phyloP scores from a whole-genome alignment of 2,329 filamentous ascomycete genomes.

The Verticillium nubilum region DNA sequence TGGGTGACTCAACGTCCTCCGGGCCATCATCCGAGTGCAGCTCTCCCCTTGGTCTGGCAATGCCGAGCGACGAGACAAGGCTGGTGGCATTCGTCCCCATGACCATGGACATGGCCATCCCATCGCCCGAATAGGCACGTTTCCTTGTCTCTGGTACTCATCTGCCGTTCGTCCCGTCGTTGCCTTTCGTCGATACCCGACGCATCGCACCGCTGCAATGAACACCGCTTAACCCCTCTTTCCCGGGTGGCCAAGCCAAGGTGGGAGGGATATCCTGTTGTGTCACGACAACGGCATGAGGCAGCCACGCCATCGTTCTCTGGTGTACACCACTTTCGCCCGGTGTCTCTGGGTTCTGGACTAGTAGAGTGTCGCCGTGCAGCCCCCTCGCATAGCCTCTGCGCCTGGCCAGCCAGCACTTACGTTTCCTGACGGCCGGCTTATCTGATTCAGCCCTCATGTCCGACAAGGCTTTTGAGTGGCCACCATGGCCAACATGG shows the following conservation, averaged over 20 bases:
- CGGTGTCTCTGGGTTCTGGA: background rate
- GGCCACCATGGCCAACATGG: background rate
- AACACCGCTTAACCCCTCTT: background rate
- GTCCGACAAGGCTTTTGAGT: background rate
- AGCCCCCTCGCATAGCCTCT: background rate
- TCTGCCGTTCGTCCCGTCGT: background rate
- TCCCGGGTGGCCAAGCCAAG: background rate
- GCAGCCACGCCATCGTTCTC: background rate
- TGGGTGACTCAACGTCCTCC: background rate
- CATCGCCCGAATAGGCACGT: background rate
- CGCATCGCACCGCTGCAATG: background rate
- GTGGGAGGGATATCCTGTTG: constrained; percentile 1
- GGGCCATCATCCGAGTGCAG: background rate
- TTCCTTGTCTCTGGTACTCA: background rate
- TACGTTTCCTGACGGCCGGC: background rate
- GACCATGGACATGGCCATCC: background rate
- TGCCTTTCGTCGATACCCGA: background rate
- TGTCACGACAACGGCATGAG: constrained; percentile 10
- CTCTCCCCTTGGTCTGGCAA: no score
- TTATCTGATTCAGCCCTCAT: background rate
- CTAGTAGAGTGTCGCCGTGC: background rate
- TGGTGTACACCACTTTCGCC: constrained; percentile 6
- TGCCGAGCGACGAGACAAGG: background rate
- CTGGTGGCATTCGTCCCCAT: background rate
- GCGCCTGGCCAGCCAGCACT: background rate